These are phyloP conservation scores for Trichoderma guizhouense DNA, from an alignment of 2,329 filamentous ascomycete species.

Conservation along the genomic window DNA sequence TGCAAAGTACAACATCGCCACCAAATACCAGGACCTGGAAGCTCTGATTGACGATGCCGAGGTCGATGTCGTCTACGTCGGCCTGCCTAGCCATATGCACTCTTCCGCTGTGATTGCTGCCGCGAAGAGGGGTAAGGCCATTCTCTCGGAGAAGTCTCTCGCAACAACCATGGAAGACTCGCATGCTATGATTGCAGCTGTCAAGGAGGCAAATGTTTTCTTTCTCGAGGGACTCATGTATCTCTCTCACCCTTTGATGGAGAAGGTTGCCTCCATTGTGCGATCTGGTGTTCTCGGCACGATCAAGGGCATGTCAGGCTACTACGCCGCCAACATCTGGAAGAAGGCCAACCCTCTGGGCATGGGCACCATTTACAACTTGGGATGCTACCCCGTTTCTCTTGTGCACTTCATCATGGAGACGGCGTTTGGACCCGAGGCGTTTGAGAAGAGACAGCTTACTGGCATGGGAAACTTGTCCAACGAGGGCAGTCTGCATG, in stretches of 20 bases:
- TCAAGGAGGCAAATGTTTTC: slow-evolving; percentile 24
- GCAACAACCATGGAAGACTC: slow-evolving; percentile 28
- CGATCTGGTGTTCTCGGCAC: slow-evolving; percentile 23
- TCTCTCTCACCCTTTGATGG: slow-evolving; percentile 27
- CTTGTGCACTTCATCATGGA: slow-evolving; percentile 28
- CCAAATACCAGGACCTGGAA: slow-evolving; percentile 23
- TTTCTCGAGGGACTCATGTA: slow-evolving; percentile 31
- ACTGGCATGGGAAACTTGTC: slow-evolving; percentile 25
- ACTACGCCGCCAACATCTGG: slow-evolving; percentile 30
- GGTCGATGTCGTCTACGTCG: slow-evolving; percentile 29
- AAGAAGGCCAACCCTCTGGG: slow-evolving; percentile 28
- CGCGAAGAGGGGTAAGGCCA: slow-evolving; percentile 25
- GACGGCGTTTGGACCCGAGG: slow-evolving; percentile 23
- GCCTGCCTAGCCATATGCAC: slow-evolving; percentile 28
- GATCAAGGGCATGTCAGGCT: slow-evolving; percentile 25
- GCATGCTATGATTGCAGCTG: slow-evolving; percentile 24
- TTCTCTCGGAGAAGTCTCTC: slow-evolving; percentile 29
- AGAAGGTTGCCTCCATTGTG: slow-evolving; percentile 25
- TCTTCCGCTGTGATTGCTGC: slow-evolving; percentile 26
- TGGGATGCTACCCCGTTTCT: slow-evolving; percentile 30
- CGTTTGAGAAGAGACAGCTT: slow-evolving; percentile 22
- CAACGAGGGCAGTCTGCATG: slow-evolving; percentile 22
- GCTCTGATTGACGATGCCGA: slow-evolving; percentile 24
- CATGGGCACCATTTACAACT: slow-evolving; percentile 31
- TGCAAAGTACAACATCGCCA: slow-evolving; percentile 25